Evolutionary conservation across 2,329 filamentous ascomycete genomes (phyloP), one percentile per base, ranked within the genome.

Genomic region (Biscogniauxia sp.): DNA sequence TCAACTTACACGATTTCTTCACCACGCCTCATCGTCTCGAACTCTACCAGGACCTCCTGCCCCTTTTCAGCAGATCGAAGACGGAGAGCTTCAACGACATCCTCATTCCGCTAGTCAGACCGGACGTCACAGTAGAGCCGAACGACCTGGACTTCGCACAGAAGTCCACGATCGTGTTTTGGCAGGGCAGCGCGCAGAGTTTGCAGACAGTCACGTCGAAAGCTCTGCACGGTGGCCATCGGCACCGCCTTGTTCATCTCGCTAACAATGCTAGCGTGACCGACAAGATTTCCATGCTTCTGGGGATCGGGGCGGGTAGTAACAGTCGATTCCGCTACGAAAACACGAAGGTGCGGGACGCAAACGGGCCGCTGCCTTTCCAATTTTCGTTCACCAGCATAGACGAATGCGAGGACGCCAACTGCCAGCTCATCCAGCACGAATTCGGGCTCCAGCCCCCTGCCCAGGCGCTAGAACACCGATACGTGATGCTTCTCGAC

Each of bases 11-110:
- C 68, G 89, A 90, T 51, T 86, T 94, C 69, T 86, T 91, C 71
- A 80, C 90, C 50, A 86, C 84, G 0, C 84, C 88, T 0, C 84
- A 88, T 7, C 80, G 83, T 0, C 80, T 86, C 64, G 84, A 85
- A 54, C 84, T 87, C 0, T 83, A 88, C 1, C 82, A 85, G 62
- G 80, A 88, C 20, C 79, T 95, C 3, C 75, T 90, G 1, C 92
- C 92, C 0, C 78, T 95, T 11, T 95, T 95, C 75, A 90, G 90
- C 63, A 83, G 90, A 60, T 88, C 86, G 54, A 92, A 92, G 68
- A 85, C 88, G 1, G 80, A 84, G 52, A 87, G 87, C 4, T 94
- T 91, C 75, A 86, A 83, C 64, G 92, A 96, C 71, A 91, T 96
- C 37, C 75, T 93, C 20, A 89, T 93, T 56, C 91, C 92, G 0